These are phyloP conservation scores for Achaetomiella virescens DNA, from an alignment of 495 filamentous ascomycete genomes.

Conservation along the genomic window DNA sequence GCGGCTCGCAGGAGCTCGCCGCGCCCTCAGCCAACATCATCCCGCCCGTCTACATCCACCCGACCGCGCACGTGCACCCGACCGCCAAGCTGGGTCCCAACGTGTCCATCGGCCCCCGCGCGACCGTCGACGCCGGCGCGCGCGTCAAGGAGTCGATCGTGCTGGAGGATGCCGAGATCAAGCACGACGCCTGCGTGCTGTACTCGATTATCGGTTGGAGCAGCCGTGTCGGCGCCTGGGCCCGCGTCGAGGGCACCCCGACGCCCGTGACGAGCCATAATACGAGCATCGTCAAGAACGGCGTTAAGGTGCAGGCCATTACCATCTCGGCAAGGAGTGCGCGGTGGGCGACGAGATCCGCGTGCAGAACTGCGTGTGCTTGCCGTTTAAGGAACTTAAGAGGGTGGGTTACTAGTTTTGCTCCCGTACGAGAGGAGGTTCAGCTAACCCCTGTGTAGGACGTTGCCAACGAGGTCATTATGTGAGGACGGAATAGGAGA, in stretches of 20 bases:
- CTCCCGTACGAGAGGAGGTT: not conserved
- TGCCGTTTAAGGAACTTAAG: slow-evolving; percentile 98
- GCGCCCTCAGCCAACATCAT: slow-evolving; percentile 83
- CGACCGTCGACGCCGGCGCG: slow-evolving; percentile 74
- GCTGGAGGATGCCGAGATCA: slow-evolving; percentile 90
- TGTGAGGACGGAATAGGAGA: slow-evolving; percentile 49
- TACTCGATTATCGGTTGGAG: slow-evolving; percentile 98
- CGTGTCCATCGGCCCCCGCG: slow-evolving; percentile 89
- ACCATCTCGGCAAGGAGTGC: slow-evolving; percentile 98
- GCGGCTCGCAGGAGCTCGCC: slow-evolving; percentile 73
- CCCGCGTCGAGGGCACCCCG: slow-evolving; percentile 92
- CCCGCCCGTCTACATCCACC: slow-evolving; percentile 94
- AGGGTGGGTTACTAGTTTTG: slow-evolving; percentile 55
- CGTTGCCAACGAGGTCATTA: slow-evolving; percentile 92
- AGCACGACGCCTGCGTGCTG: slow-evolving; percentile 92
- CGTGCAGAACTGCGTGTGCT: slow-evolving; percentile 96
- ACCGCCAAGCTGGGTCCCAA: slow-evolving; percentile 96
- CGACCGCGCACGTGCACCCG: slow-evolving; percentile 84
- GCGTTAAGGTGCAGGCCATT: slow-evolving; percentile 97
- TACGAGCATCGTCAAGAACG: slow-evolving; percentile 93
- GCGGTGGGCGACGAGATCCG: slow-evolving; percentile 89
- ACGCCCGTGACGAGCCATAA: slow-evolving; percentile 84
- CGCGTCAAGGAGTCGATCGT: slow-evolving; percentile 96
- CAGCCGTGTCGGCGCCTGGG: slow-evolving; percentile 94
- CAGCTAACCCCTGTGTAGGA: slow-evolving; percentile 42